Percentiles rank a stretch among this genome's conserved stretches.
These are phyloP conservation scores for Rhizopus sp. DNA, from an alignment of 371 early-diverging fungal species.

Conservation along the genomic window DNA sequence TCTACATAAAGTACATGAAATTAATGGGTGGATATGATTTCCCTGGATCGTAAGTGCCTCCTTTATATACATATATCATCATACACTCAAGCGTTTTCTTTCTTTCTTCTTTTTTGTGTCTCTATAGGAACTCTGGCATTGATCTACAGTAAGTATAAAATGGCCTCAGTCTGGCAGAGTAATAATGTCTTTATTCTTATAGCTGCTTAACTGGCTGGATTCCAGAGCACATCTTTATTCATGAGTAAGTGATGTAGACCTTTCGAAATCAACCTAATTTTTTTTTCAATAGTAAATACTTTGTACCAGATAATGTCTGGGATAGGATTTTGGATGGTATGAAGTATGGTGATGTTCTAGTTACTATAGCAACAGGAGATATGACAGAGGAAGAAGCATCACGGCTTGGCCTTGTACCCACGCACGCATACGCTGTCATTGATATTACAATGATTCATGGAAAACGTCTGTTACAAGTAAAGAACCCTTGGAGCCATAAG, in stretches of 20 bases:
- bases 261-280: not conserved
- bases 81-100: not conserved
- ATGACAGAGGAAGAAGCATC: conserved; percentile 70
- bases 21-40: conserved; percentile 94
- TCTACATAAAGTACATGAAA: conserved; percentile 73
- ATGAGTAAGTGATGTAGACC: conserved; percentile 50
- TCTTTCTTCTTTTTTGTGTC: conserved; percentile 2
- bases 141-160: conserved; percentile 72
- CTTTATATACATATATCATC: no score
- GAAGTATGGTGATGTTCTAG: conserved; percentile 65
- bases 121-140: conserved; percentile 78
- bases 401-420: conserved; percentile 76
- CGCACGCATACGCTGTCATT: conserved; percentile 90
- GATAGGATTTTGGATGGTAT: conserved; percentile 68
- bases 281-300: conserved; percentile 42
- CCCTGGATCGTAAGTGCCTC: conserved; percentile 78
- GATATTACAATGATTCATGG: conserved; percentile 41
- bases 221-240: conserved; percentile 87
- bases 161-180: not conserved
- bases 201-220: conserved; percentile 90
- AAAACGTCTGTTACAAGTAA: conserved; percentile 60
- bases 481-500: conserved; percentile 92
- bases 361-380: conserved; percentile 70
- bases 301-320: conserved; percentile 74
- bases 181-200: conserved; percentile 4